phyloP scores from a whole-genome alignment of 129 eudicot species.

The Deinandra increscens region DNA sequence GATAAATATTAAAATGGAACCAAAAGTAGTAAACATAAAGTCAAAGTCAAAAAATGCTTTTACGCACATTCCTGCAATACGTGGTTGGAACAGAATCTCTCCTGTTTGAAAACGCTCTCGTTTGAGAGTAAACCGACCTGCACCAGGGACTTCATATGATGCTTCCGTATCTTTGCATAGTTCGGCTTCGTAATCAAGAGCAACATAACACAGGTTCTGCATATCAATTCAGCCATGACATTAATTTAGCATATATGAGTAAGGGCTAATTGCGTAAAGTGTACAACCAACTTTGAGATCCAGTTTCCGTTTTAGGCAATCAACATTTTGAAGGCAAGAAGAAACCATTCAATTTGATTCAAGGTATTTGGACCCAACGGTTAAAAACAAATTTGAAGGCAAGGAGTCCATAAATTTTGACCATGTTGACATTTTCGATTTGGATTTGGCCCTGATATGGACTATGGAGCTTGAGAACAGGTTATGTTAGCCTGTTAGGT shows the following conservation, averaged over 20 bases:
- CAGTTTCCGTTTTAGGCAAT: not conserved
- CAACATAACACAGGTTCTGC: constrained; percentile 96
- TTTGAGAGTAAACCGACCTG: constrained; percentile 71
- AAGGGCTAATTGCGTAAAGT: not conserved
- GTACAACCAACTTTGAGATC: not conserved
- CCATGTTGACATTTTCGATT: not conserved
- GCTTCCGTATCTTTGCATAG: constrained; percentile 67
- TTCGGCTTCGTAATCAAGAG: constrained; percentile 88
- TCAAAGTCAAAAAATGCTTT: constrained; percentile 20
- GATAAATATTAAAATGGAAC: not conserved
- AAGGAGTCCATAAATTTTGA: not conserved
- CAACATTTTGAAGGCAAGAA: not conserved
- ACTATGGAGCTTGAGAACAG: not conserved
- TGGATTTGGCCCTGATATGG: not conserved
- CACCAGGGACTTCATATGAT: constrained; percentile 59
- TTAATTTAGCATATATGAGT: constrained; percentile 1
- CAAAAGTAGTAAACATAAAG: not conserved
- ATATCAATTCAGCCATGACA: constrained; percentile 27
- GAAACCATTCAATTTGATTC: not conserved
- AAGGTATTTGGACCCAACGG: not conserved
- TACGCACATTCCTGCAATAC: constrained; percentile 79
- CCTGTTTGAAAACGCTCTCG: constrained; percentile 92
- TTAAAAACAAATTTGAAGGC: not conserved
- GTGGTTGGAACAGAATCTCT: constrained; percentile 89
- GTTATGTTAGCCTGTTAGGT: not conserved